Evolutionary conservation across 176 grass and related monocot genomes (phyloP).

Genomic region (Bonia amplexicaulis): DNA sequence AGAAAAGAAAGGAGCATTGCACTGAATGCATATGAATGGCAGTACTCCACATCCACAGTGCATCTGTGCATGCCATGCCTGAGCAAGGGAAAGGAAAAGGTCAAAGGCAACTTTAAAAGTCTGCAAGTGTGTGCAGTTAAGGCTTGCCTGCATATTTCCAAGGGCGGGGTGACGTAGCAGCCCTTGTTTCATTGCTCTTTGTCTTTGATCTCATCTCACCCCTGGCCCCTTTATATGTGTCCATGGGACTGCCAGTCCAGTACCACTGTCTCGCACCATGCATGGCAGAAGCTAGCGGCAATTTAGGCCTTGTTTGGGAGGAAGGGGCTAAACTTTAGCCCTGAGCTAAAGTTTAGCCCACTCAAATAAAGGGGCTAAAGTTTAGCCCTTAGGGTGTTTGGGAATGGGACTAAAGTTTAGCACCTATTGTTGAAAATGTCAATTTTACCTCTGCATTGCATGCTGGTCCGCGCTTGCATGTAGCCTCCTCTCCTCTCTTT

Average conservation of each 20-base stretch:
- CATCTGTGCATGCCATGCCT: not conserved
- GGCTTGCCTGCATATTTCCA: conserved; percentile 15
- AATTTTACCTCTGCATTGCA: no score
- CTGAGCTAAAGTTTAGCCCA: no score
- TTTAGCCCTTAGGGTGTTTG: no score
- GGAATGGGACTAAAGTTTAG: no score
- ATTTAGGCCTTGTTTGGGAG: no score
- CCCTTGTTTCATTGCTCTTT: not conserved
- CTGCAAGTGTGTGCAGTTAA: conserved; percentile 31
- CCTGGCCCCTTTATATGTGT: not conserved
- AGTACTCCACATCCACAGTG: not conserved
- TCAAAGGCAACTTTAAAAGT: conserved; percentile 13
- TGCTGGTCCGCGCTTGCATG: no score
- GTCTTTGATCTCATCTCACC: not conserved
- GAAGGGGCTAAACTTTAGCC: no score
- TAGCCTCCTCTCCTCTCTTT: no score
- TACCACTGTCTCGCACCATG: not conserved
- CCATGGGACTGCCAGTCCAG: conserved; percentile 13
- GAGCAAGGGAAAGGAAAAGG: not conserved
- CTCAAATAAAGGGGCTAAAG: no score
- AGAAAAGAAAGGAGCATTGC: not conserved
- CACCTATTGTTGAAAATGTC: no score
- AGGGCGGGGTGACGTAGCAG: not conserved
- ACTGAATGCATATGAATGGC: not conserved
- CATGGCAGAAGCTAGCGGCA: not conserved